A percentile compares a stretch with the other conserved stretches of the same genome.
Evolutionary conservation across 257 asterid species (phyloP).

Genomic region (Plantago ovata): DNA sequence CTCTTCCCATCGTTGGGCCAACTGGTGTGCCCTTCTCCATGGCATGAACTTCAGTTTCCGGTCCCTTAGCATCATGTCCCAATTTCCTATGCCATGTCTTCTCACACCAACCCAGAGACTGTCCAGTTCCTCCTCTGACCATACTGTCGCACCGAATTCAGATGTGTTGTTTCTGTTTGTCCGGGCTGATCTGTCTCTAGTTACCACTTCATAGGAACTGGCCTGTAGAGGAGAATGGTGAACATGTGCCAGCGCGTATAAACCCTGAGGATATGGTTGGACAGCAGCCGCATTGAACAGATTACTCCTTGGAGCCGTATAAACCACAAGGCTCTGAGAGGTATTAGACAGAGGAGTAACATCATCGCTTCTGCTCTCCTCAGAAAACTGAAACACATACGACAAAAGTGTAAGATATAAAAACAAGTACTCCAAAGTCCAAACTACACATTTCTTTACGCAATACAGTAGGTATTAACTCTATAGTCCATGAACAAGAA

Average conservation of each 20-base stretch:
- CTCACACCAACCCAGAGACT: slow-evolving; percentile 77
- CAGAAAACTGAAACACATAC: neutral
- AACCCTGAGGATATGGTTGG: neutral
- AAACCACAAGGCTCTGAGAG: too few species aligned
- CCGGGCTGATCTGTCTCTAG: too few species aligned
- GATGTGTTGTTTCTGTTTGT: too few species aligned
- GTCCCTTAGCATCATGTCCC: slow-evolving; percentile 56
- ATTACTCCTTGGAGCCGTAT: neutral
- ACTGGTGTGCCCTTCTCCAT: slow-evolving; percentile 46
- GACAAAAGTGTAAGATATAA: neutral
- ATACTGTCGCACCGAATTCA: slow-evolving; percentile 14
- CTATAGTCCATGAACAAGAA: too few species aligned
- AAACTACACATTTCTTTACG: too few species aligned
- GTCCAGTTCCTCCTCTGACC: slow-evolving; percentile 69
- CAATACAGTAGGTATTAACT: too few species aligned
- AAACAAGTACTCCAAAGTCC: too few species aligned
- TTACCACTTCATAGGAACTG: neutral
- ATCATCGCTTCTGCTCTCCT: neutral
- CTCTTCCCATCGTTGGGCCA: slow-evolving; percentile 54
- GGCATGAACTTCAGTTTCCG: slow-evolving; percentile 45
- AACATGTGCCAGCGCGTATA: neutral
- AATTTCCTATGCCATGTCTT: slow-evolving; percentile 63
- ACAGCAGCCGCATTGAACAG: too few species aligned
- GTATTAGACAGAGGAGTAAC: too few species aligned
- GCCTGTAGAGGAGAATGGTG: too few species aligned